Base-by-base conservation (phyloP, 345 rosid genomes). In the Carallia pectinifolia region DNA sequence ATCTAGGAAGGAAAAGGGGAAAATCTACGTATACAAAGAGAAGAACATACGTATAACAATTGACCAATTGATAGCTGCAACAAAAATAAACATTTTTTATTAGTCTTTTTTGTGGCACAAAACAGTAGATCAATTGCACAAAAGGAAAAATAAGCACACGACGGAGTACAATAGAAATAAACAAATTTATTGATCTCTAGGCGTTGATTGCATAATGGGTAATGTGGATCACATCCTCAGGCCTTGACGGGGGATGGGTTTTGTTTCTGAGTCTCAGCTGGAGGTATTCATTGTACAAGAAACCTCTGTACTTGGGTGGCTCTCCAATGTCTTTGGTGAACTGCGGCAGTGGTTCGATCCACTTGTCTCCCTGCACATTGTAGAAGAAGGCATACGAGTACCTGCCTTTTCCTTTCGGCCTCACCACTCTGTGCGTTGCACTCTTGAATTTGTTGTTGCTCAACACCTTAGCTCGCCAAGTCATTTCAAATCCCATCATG, bases 361-460 rank as follows among this genome's bases (percentile, higher is more conserved):
- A 76, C 16, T 85, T 85, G 8, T 81, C 87, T 7, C 85, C 86
- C 0, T 82, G 77, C 80, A 82, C 62, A 68, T 77, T 82, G 53
- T 81, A 76, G 77, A 84, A 85, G 86, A 84, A 84, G 15, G 81
- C 85, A 61, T 74, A 81, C 13, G 90, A 85, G 65, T 74, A 23
- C 9, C 92, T 67, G 64, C 78, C 76, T 53, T 44, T 74, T 18
- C 74, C 84, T 62, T 53, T 18, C 0, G 82, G 70, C 53, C 88
- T 82, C 79, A 85, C 75, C 71, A 87, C 89, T 19, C 85, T 71
- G 71, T 84, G 87, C 1, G 81, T 82, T 50, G 85, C 82, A 63
- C 89, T 88, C 73, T 76, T 82, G 79, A 85, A 81, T 55, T 79
- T 84, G 29, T 86, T 78, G 81, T 85, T 88, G 81, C 86, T 88